Evolutionary conservation across 1,284 basidiomycete genomes (phyloP).

Genomic region (Waitea zeae): DNA sequence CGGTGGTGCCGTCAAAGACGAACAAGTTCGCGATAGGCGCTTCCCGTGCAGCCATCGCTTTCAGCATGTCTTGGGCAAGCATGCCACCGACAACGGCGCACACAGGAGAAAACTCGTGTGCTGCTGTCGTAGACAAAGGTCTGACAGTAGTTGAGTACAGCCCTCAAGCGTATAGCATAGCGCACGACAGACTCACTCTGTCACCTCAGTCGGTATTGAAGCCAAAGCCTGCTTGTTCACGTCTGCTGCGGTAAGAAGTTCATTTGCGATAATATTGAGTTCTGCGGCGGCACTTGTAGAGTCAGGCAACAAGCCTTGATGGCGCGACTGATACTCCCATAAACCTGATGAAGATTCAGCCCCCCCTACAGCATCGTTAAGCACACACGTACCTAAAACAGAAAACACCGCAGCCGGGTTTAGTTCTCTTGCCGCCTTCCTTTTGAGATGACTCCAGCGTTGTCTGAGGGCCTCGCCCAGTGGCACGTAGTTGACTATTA

Average conservation of each 20-base stretch:
- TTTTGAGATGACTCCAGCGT: constrained; percentile 52
- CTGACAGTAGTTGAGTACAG: constrained; percentile 16
- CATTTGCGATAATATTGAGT: constrained; percentile 42
- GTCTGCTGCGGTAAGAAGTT: constrained; percentile 39
- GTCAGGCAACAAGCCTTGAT: constrained; percentile 44
- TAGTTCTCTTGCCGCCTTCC: constrained; percentile 61
- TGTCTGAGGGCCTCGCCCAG: constrained; percentile 48
- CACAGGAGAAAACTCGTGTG: constrained; percentile 77
- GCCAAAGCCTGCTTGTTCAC: constrained; percentile 54
- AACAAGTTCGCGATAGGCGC: constrained; percentile 88
- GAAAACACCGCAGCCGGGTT: constrained; percentile 58
- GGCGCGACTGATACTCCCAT: constrained; percentile 64
- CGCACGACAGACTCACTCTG: constrained; percentile 28
- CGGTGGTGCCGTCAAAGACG: constrained; percentile 72
- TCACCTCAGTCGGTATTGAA: constrained; percentile 32
- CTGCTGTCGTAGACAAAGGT: constrained; percentile 46
- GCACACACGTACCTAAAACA: constrained; percentile 38
- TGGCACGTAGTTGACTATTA: constrained; percentile 46
- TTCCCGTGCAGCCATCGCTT: constrained; percentile 79
- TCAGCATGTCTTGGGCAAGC: constrained; percentile 88
- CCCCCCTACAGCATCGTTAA: constrained; percentile 2
- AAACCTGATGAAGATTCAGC: constrained; percentile 40
- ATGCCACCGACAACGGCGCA: constrained; percentile 90
- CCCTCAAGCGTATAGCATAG: background rate
- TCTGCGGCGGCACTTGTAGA: constrained; percentile 30